A percentile compares a stretch with the other conserved stretches of the same genome.
These are phyloP conservation scores for Hypoxylon sp. DNA, from an alignment of 2,329 filamentous ascomycete genomes.

Conservation along the genomic window DNA sequence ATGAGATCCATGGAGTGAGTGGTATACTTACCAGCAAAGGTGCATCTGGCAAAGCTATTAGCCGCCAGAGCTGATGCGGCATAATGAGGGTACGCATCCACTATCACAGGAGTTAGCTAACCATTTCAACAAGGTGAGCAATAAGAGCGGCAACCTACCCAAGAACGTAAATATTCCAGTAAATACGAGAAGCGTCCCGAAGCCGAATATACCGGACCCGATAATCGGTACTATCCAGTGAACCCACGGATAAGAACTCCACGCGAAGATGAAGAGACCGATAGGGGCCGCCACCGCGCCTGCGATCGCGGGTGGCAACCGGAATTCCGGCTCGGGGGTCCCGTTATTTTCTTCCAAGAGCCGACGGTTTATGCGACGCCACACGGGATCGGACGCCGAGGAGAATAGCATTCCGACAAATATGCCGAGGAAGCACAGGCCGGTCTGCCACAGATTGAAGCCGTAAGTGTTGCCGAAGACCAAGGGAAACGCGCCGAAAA, in stretches of 20 bases:
- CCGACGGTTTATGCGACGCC: slow-evolving; percentile 68
- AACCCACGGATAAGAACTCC: slow-evolving; percentile 80
- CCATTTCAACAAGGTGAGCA: not conserved
- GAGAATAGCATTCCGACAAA: slow-evolving; percentile 74
- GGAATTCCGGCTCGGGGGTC: slow-evolving; percentile 85
- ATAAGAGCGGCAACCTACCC: slow-evolving; percentile 60
- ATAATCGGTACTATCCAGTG: slow-evolving; percentile 84
- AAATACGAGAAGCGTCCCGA: slow-evolving; percentile 80
- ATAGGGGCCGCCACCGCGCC: slow-evolving; percentile 83
- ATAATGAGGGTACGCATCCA: slow-evolving; percentile 81
- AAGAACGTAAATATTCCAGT: slow-evolving; percentile 90
- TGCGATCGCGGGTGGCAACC: slow-evolving; percentile 78
- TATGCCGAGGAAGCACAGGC: slow-evolving; percentile 81
- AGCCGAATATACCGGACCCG: slow-evolving; percentile 76
- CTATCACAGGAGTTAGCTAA: slow-evolving; percentile 53
- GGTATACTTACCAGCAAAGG: slow-evolving; percentile 72
- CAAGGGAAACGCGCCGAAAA: slow-evolving; percentile 88
- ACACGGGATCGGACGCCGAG: slow-evolving; percentile 73
- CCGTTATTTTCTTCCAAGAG: slow-evolving; percentile 66
- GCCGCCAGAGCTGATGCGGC: slow-evolving; percentile 84
- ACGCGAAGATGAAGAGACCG: slow-evolving; percentile 89
- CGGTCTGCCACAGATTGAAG: slow-evolving; percentile 82
- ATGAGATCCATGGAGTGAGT: not conserved
- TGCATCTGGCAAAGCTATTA: slow-evolving; percentile 82
- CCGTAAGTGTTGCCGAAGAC: slow-evolving; percentile 80